Evolutionary conservation across 768 basidiomycete genomes (phyloP).

Genomic region (Podaxis pistillaris): DNA sequence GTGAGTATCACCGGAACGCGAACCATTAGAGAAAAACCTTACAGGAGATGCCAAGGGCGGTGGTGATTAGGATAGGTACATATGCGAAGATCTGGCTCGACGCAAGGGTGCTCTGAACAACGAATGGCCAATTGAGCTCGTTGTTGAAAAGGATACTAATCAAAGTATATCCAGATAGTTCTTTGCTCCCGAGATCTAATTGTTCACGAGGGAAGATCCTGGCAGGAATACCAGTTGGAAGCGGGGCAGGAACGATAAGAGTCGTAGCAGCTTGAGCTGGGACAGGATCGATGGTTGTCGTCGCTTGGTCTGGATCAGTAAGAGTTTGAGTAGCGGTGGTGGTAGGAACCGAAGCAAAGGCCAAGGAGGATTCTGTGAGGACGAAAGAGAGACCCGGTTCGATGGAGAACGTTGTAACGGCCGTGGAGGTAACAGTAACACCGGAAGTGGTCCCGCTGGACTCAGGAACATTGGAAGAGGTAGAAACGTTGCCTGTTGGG

Average conservation of each 20-base stretch:
- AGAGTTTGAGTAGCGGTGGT: slow-evolving; percentile 27
- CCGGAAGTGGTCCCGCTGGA: neutral
- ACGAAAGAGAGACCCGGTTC: slow-evolving; percentile 43
- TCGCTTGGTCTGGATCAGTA: slow-evolving; percentile 43
- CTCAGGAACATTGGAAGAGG: neutral
- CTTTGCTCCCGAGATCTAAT: slow-evolving; percentile 21
- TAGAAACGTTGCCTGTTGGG: slow-evolving; percentile 5
- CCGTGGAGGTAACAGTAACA: slow-evolving; percentile 15
- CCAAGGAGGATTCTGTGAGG: slow-evolving; percentile 41
- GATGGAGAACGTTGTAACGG: slow-evolving; percentile 28
- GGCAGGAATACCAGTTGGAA: slow-evolving; percentile 61
- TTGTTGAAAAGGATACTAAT: slow-evolving; percentile 67
- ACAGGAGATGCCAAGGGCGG: slow-evolving; percentile 33
- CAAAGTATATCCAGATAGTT: slow-evolving; percentile 39
- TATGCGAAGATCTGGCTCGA: slow-evolving; percentile 78
- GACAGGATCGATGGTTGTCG: slow-evolving; percentile 28
- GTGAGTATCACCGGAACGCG: neutral
- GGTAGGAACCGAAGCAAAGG: slow-evolving; percentile 32
- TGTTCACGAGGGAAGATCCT: slow-evolving; percentile 50
- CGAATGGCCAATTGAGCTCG: slow-evolving; percentile 66
- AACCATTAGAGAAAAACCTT: slow-evolving; percentile 15
- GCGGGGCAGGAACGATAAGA: slow-evolving; percentile 30
- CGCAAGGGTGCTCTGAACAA: slow-evolving; percentile 53
- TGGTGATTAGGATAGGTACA: slow-evolving; percentile 46
- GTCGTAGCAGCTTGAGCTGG: slow-evolving; percentile 19